phyloP scores from a whole-genome alignment of 75 land plant species.

The Larix kaempferi region DNA sequence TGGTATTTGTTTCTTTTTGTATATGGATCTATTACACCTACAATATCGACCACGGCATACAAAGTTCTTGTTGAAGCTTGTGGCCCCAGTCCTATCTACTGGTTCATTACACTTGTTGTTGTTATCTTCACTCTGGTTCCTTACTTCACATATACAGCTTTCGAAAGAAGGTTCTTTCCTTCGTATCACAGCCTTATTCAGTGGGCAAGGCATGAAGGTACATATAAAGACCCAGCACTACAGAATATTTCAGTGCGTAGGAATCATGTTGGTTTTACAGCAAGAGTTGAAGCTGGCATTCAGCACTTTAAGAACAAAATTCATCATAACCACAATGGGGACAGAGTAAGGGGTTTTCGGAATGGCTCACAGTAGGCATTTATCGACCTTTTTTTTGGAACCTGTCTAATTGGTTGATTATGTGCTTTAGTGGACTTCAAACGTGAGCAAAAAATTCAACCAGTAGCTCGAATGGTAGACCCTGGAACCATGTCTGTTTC shows the following conservation, averaged over 20 bases:
- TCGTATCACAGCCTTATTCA: slow-evolving; percentile 84
- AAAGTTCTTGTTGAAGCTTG: slow-evolving; percentile 66
- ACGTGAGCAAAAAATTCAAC: neutral
- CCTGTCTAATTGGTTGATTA: neutral
- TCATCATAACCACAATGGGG: neutral
- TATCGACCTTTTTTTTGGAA: neutral
- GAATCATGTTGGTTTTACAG: slow-evolving; percentile 35
- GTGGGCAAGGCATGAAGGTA: slow-evolving; percentile 55
- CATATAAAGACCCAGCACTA: slow-evolving; percentile 60
- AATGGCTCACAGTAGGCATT: neutral
- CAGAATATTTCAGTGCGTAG: slow-evolving; percentile 28
- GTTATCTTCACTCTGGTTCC: slow-evolving; percentile 64
- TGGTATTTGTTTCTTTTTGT: slow-evolving; percentile 80
- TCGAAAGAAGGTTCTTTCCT: slow-evolving; percentile 73
- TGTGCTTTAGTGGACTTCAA: neutral
- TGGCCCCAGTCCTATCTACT: slow-evolving; percentile 62
- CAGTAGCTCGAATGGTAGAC: neutral
- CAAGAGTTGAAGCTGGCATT: slow-evolving; percentile 31
- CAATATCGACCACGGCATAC: slow-evolving; percentile 68
- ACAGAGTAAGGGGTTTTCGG: neutral
- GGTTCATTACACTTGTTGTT: slow-evolving; percentile 63
- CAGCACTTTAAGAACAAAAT: slow-evolving; percentile 1
- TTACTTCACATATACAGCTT: slow-evolving; percentile 49
- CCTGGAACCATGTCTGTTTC: neutral
- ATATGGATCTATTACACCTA: slow-evolving; percentile 65